Evolutionary conservation across 768 basidiomycete species (phyloP), one percentile per base, ranked within the genome.

Genomic region (Hericium erinaceus): DNA sequence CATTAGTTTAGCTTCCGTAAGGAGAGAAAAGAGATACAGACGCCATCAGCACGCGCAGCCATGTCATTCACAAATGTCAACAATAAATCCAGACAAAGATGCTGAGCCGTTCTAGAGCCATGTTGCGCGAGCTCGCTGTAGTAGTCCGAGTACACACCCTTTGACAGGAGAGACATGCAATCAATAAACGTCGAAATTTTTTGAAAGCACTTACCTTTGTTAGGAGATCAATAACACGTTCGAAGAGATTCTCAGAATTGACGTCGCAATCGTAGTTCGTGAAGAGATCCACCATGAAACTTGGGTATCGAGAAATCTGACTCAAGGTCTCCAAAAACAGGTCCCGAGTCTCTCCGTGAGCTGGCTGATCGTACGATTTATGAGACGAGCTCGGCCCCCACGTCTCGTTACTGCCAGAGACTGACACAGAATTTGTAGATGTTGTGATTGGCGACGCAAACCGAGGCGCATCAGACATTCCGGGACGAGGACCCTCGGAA

Each of bases 241-340:
- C 95, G 64, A 95, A 95, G 57, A 98, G 72, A 69, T 98, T 95
- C 74, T 98, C 97, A 69, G 92, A 93, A 66, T 98, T 95, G 62
- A 89, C 84, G 66, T 97, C 93, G 66, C 94, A 98, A 68, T 99
- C 97, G 70, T 98, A 99, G 69, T 98, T 99, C 56, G 84, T 80
- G 74, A 92, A 99, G 13, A 97, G 75, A 65, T 98, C 93, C 49
- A 95, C 91, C 89, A 97, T 92, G 74, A 95, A 95, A 67, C 86
- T 90, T 2, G 90, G 83, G 64, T 89, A 84, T 2, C 87, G 78
- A 15, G 90, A 86, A 48, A 95, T 81, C 55, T 90, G 87, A 55
- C 80, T 80, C 24, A 98, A 74, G 4, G 89, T 89, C 70, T 98
- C 95, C 58, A 99, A 74, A 65, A 98, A 84, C 57, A 98, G 74